phyloP scores from a whole-genome alignment of 768 basidiomycete genomes.

The Lactifluus piperatus region DNA sequence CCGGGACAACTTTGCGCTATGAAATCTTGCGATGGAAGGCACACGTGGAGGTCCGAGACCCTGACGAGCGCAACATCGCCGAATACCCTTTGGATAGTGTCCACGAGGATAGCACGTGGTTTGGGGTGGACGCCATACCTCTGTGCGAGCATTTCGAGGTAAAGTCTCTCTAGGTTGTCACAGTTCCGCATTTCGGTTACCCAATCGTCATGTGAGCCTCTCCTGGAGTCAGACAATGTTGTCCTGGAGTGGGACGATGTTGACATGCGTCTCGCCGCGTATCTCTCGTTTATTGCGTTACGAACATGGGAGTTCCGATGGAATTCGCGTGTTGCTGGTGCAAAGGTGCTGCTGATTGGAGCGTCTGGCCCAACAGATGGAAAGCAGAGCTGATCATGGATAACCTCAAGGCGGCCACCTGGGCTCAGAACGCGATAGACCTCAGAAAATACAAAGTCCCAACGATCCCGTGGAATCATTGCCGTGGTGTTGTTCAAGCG shows the following conservation, averaged over 20 bases:
- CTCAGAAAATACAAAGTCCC: constrained; percentile 54
- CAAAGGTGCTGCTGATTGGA: constrained; percentile 15
- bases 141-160: constrained; percentile 46
- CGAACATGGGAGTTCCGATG: not conserved
- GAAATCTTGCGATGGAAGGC: constrained; percentile 42
- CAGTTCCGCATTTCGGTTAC: constrained; percentile 32
- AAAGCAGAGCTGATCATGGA: constrained; percentile 65
- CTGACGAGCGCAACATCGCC: constrained; percentile 38
- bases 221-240: not conserved
- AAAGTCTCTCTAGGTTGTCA: constrained; percentile 46
- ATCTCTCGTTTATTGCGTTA: not conserved
- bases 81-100: constrained; percentile 41
- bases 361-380: constrained; percentile 37
- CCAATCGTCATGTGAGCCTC: constrained; percentile 32
- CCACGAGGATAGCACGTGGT: constrained; percentile 42
- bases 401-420: constrained; percentile 60
- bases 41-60: constrained; percentile 42
- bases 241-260: not conserved
- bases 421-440: constrained; percentile 50
- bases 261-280: not conserved
- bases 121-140: constrained; percentile 45
- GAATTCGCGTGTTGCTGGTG: not conserved
- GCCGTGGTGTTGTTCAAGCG: constrained; percentile 62
- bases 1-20: constrained; percentile 18
- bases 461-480: constrained; percentile 50